Base-by-base conservation (phyloP, 805 yeast species). In the Cephaloascus albidus region DNA sequence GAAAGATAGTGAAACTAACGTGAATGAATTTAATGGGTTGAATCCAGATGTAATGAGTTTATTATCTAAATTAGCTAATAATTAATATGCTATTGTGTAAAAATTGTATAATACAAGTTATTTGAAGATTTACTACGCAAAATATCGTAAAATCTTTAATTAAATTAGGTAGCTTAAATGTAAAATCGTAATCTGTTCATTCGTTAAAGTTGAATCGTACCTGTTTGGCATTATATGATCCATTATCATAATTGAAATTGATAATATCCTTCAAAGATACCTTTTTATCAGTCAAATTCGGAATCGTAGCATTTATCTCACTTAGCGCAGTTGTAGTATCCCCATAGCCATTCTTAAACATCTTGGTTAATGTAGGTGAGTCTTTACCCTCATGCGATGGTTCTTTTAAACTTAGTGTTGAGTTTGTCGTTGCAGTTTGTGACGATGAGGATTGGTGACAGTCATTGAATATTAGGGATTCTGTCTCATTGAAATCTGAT, bases 11-110 rank as follows among this genome's bases (percentile, higher is more conserved):
- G 33, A 50, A 14, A 16, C 36, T 6, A 8, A 5, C 20, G 33
- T 4, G 18, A 18, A 37, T 18, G 8, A 14, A 5, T 16, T 15
- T 5, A 31, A 30, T 31, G 37, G 39, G 17, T 36, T 35, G 30
- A 38, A 43, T 20, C 23, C 36, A 15, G 57, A 54, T 39, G 64
- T 62, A 8, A 48, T 60, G 54, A 58, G 58, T 45, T 44, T 62
- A 23, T 52, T 62, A 41, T 57, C 63, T 3, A 61, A 60, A 42
- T 47, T 60, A 32, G 51, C 53, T 6, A 31, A 31, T 31, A 31
- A 31, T 31, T n/a, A 31, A n/a, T 31, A 6, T 5, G 14, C 14
- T 6, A 5, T 6, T 10, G 28, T 23, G 28, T 23, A 23, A 23
- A n/a, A n/a, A n/a, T n/a, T n/a, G n/a, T n/a, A n/a, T n/a, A n/a